phyloP scores from a whole-genome alignment of 164 flowering plant species.

The Cinnamomum chago region DNA sequence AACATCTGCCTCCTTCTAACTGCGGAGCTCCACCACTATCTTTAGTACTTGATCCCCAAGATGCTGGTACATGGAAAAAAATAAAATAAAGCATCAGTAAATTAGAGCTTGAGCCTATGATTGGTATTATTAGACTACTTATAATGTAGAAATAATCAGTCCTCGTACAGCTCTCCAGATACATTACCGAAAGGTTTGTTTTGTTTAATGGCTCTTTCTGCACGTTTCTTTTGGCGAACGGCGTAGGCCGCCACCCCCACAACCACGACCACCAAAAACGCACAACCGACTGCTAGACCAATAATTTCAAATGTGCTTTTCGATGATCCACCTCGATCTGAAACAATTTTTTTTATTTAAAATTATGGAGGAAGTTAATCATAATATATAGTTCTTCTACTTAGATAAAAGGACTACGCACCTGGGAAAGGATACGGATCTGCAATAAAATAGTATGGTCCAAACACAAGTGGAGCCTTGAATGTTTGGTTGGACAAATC shows the following conservation, averaged over 20 bases:
- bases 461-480: constrained; percentile 55
- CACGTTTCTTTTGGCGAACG: constrained; percentile 59
- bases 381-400: no score
- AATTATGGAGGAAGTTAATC: no score
- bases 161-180: no score
- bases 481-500: constrained; percentile 48
- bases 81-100: no score
- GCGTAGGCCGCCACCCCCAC: constrained; percentile 51
- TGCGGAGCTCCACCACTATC: constrained; percentile 37
- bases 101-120: not conserved
- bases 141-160: not conserved
- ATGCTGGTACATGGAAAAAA: constrained; percentile 23
- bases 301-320: constrained; percentile 21
- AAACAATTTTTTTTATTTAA: constrained; percentile 7
- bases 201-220: constrained; percentile 56
- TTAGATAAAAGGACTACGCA: constrained; percentile 10
- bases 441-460: constrained; percentile 61
- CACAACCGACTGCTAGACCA: constrained; percentile 48
- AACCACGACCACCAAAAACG: constrained; percentile 40
- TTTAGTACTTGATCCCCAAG: constrained; percentile 32
- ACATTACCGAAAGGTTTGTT: constrained; percentile 67
- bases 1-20: constrained; percentile 51
- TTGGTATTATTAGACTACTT: not conserved
- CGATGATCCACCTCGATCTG: constrained; percentile 29
- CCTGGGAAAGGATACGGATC: constrained; percentile 50